These are phyloP conservation scores for Umbelopsis isabellina DNA, from an alignment of 192 early-diverging fungal species.

Conservation along the genomic window DNA sequence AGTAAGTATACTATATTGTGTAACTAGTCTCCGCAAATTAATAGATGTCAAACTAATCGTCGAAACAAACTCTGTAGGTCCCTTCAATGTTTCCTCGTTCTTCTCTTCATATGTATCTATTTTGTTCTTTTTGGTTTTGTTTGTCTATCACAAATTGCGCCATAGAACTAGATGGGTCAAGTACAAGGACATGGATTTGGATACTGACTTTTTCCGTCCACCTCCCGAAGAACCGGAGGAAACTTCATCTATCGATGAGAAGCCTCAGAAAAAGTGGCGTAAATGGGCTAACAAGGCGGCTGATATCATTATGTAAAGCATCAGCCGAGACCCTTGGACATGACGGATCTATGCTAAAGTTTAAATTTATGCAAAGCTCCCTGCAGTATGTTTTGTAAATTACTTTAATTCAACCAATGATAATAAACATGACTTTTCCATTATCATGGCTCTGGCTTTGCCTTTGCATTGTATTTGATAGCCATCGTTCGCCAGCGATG, in stretches of 20 bases:
- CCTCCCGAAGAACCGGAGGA: slow-evolving; percentile 21
- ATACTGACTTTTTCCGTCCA: slow-evolving; percentile 40
- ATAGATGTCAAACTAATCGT: background rate
- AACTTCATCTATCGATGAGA: slow-evolving; percentile 8
- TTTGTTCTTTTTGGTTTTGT: slow-evolving; percentile 61
- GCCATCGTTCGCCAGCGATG: too few species aligned
- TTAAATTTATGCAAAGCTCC: too few species aligned
- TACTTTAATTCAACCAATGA: too few species aligned
- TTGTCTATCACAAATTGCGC: slow-evolving; percentile 63
- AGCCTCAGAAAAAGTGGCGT: background rate
- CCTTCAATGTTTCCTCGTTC: slow-evolving; percentile 55
- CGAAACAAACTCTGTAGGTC: background rate
- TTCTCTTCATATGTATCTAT: slow-evolving; percentile 64
- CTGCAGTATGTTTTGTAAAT: too few species aligned
- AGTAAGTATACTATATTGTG: background rate
- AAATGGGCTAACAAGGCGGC: background rate
- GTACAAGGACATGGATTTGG: slow-evolving; percentile 57
- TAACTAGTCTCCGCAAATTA: background rate
- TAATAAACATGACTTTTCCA: too few species aligned
- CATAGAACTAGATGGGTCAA: slow-evolving; percentile 60
- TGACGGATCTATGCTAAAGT: too few species aligned
- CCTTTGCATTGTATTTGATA: too few species aligned
- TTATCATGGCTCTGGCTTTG: too few species aligned
- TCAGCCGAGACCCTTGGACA: too few species aligned
- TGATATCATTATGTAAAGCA: background rate